Base-by-base conservation (phyloP, 1,139 yeast species). In the Yamadazyma sp. region DNA sequence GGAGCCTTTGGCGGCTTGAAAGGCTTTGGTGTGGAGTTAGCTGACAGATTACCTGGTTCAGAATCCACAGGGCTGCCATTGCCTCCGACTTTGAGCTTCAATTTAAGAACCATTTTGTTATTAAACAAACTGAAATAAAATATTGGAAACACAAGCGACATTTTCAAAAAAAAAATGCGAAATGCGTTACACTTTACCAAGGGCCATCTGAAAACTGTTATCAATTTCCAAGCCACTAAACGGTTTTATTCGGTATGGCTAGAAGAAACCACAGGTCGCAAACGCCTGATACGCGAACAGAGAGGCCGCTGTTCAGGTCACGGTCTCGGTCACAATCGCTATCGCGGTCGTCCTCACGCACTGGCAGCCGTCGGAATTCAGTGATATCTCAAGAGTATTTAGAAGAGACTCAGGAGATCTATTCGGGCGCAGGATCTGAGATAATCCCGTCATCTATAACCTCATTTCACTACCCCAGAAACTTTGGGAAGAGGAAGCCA, bases 391-490 rank as follows among this genome's bases (percentile, higher is more conserved):
- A 61, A 20, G 69, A 59, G 33, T 66, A 75, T 4, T 61, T 58
- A 36, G 79, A 70, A 17, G 76, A 77, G 50, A 76, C 66, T 46
- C 64, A 75, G 34, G 97, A 91, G 59, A 83, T 88, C 66, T 91
- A 77, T 62, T 83, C 95, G 4, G 98, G 98, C 30, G 96, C 95
- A 1, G 87, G 88, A 0, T 81, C 91, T 5, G 96, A 87, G 53
- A 79, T 87, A 29, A 82, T 91, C 32, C 98, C 98, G 1, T 85
- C 95, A 17, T 87, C 97, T 1, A 85, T 88, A 49, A 80, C 95
- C 1, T 79, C 95, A 1, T 87, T 91, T 58, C 97, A 88, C 57
- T 94, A 87, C 52, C 75, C 77, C 6, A 81, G 77, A 64, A 77
- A 66, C 46, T 71, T 75, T 49, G 68, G 69, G 0, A 55, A 64